Conservation (phyloP, 2,329 filamentous ascomycete genomes). For the Colletotrichum sojae region DNA sequence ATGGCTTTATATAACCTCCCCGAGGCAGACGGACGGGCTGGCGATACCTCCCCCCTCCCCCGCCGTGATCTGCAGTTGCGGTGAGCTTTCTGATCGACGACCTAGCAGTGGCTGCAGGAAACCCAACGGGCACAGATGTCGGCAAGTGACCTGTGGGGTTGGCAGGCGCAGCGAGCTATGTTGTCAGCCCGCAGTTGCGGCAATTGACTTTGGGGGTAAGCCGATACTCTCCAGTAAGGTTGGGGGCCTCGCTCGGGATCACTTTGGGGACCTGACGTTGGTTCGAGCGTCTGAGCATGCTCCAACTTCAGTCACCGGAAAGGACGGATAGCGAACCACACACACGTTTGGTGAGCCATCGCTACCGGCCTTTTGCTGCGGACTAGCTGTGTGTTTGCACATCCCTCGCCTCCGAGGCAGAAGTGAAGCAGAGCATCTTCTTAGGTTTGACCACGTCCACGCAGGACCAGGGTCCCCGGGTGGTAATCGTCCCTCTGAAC, state of each 20-base stretch:
- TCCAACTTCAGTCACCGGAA: neutral
- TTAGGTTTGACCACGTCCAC: conserved; percentile 5
- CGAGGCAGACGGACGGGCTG: neutral
- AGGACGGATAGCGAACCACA: neutral
- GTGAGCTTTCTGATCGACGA: conserved; percentile 25
- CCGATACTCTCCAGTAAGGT: neutral
- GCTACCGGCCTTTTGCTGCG: conserved; percentile 1
- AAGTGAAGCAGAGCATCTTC: conserved; percentile 8
- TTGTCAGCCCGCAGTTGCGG: neutral
- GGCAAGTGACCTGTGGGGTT: conserved; percentile 2
- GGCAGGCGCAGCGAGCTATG: conserved; percentile 3
- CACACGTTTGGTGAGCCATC: neutral
- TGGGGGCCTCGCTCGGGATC: neutral
- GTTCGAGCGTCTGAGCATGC: neutral
- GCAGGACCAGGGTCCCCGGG: conserved; percentile 7
- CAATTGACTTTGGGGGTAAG: conserved; percentile 25
- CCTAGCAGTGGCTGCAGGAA: neutral
- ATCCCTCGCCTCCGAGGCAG: conserved; percentile 5
- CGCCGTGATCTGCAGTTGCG: conserved; percentile 24
- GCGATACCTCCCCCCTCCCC: neutral
- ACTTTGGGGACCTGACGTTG: neutral
- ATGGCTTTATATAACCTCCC: neutral
- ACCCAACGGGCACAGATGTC: neutral
- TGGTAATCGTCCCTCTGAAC: neutral
- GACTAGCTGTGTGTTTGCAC: neutral